Evolutionary conservation across 495 filamentous ascomycete species (phyloP).

Genomic region (Terfezia claveryi): DNA sequence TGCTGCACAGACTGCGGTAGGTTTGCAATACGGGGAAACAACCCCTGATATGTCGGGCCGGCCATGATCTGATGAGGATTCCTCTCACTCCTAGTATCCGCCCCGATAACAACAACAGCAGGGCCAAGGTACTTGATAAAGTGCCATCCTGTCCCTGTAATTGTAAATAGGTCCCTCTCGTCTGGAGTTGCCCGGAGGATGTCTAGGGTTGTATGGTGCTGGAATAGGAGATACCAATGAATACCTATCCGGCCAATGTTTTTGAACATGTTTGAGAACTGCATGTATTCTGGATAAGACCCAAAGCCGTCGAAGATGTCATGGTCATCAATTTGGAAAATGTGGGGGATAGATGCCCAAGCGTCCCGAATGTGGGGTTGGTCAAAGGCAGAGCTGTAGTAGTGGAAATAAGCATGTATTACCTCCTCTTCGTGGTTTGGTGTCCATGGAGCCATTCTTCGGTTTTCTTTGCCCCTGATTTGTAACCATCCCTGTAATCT

Average conservation of each 20-base stretch:
- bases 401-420: slow-evolving; percentile 91
- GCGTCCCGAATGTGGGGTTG: slow-evolving; percentile 83
- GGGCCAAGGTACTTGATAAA: slow-evolving; percentile 93
- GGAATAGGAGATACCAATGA: slow-evolving; percentile 97
- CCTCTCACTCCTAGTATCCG: slow-evolving; percentile 76
- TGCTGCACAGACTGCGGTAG: slow-evolving; percentile 88
- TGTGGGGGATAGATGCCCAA: slow-evolving; percentile 90
- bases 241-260: slow-evolving; percentile 95
- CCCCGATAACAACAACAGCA: slow-evolving; percentile 68
- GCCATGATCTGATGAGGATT: slow-evolving; percentile 83
- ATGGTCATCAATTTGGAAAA: slow-evolving; percentile 85
- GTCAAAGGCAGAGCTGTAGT: slow-evolving; percentile 93
- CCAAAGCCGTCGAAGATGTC: slow-evolving; percentile 99
- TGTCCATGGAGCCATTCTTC: slow-evolving; percentile 78
- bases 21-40: slow-evolving; percentile 86
- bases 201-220: slow-evolving; percentile 90
- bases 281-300: slow-evolving; percentile 95
- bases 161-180: slow-evolving; percentile 83
- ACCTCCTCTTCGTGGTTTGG: slow-evolving; percentile 87
- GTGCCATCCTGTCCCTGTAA: slow-evolving; percentile 93
- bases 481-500: slow-evolving; percentile 52
- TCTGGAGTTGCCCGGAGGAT: slow-evolving; percentile 67
- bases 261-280: slow-evolving; percentile 89
- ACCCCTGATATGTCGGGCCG: slow-evolving; percentile 85
- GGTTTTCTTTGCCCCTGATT: slow-evolving; percentile 72